These are phyloP conservation scores for Curvularia lunata DNA, from an alignment of 2,329 filamentous ascomycete species.

Conservation along the genomic window DNA sequence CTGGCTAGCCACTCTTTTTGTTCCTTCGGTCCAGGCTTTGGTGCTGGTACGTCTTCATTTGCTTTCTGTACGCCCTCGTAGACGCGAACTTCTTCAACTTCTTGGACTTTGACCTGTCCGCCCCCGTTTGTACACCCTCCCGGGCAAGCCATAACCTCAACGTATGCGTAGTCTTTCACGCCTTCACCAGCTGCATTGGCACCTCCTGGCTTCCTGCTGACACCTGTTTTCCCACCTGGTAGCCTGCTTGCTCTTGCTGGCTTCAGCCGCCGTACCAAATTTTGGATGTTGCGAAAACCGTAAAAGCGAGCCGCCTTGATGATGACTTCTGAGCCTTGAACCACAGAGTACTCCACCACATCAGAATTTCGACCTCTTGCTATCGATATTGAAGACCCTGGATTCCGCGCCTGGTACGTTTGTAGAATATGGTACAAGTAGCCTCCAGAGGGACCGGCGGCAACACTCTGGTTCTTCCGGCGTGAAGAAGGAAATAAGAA, in stretches of 20 bases:
- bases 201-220: conserved; percentile 71
- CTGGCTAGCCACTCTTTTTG: conserved; percentile 72
- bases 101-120: conserved; percentile 90
- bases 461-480: conserved; percentile 53
- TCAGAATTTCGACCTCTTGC: conserved; percentile 85
- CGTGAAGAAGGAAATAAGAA: conserved; percentile 71
- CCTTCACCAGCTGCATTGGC: conserved; percentile 64
- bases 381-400: conserved; percentile 73
- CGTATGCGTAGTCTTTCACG: conserved; percentile 81
- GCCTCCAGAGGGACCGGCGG: conserved; percentile 83
- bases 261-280: conserved; percentile 89
- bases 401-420: conserved; percentile 72
- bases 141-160: conserved; percentile 98
- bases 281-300: conserved; percentile 97
- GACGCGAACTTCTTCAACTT: conserved; percentile 61
- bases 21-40: conserved; percentile 73
- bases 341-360: conserved; percentile 82
- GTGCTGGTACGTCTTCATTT: conserved; percentile 38
- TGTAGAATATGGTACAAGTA: conserved; percentile 85
- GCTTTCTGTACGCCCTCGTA: conserved; percentile 34
- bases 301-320: conserved; percentile 77
- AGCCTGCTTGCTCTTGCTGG: conserved; percentile 72
- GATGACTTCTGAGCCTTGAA: conserved; percentile 54
- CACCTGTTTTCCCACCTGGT: conserved; percentile 43
- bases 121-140: conserved; percentile 99